These are phyloP conservation scores for Zoysia matrella DNA, from an alignment of 202 grass and related monocot genomes.

Conservation along the genomic window DNA sequence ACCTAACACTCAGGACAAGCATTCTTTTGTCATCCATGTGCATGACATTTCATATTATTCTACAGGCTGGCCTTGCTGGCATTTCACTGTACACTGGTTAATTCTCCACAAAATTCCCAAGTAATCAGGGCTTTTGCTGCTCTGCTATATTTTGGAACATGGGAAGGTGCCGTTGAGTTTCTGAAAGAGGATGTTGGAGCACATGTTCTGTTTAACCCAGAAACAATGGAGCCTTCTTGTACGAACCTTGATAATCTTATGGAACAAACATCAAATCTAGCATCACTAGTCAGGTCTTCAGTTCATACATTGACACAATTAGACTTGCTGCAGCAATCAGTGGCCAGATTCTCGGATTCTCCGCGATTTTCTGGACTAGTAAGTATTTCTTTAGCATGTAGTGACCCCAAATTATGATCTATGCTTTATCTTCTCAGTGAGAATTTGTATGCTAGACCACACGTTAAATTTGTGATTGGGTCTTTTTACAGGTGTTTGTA, in stretches of 20 bases:
- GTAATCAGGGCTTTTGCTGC: slow-evolving; percentile 74
- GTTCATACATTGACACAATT: slow-evolving; percentile 55
- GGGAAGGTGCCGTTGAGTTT: slow-evolving; percentile 56
- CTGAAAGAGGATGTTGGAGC: slow-evolving; percentile 60
- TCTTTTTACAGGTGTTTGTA: slow-evolving; percentile 62
- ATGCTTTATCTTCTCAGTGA: neutral
- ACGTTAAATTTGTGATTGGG: slow-evolving; percentile 30
- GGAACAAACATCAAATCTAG: slow-evolving; percentile 58
- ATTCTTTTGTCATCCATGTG: slow-evolving; percentile 4
- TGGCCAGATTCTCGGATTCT: slow-evolving; percentile 52
- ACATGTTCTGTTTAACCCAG: slow-evolving; percentile 60
- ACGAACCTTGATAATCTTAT: slow-evolving; percentile 55
- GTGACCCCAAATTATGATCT: neutral
- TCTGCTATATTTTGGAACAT: slow-evolving; percentile 70
- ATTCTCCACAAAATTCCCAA: slow-evolving; percentile 70
- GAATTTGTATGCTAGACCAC: neutral
- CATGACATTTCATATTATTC: slow-evolving; percentile 44
- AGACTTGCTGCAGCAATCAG: slow-evolving; percentile 62
- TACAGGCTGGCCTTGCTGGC: slow-evolving; percentile 74
- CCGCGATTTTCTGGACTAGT: slow-evolving; percentile 62
- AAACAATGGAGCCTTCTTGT: slow-evolving; percentile 51
- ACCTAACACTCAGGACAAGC: neutral
- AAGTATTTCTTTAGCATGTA: slow-evolving; percentile 45
- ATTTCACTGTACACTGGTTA: slow-evolving; percentile 78
- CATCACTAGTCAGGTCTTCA: slow-evolving; percentile 67